These are phyloP conservation scores for Claviceps fusiformis DNA, from an alignment of 2,329 filamentous ascomycete species.

Conservation along the genomic window DNA sequence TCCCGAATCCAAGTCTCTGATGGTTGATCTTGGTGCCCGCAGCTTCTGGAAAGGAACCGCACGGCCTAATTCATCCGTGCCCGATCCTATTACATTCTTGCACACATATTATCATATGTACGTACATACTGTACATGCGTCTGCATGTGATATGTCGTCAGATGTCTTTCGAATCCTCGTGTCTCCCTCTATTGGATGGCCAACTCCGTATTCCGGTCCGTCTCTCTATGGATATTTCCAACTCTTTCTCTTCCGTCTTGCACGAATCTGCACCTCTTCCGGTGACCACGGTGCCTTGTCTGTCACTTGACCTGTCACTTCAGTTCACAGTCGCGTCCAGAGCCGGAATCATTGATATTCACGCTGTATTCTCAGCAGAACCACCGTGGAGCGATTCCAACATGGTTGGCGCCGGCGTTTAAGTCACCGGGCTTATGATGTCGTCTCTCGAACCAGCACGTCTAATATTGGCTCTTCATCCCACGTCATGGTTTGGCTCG, in stretches of 20 bases:
- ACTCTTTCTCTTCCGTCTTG: not conserved
- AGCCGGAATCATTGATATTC: slow-evolving; percentile 2
- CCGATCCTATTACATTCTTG: not conserved
- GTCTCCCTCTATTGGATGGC: not conserved
- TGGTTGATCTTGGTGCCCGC: slow-evolving; percentile 1
- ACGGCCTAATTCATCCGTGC: slow-evolving; percentile 6
- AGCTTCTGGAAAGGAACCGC: not conserved
- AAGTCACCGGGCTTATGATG: not conserved
- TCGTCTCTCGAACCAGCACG: not conserved
- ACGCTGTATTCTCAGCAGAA: slow-evolving; percentile 2
- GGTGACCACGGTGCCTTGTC: not conserved
- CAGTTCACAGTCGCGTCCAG: not conserved
- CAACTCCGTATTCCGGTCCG: not conserved
- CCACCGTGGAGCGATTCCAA: not conserved
- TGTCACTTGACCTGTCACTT: not conserved
- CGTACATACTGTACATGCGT: not conserved
- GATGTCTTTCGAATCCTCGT: not conserved
- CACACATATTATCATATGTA: not conserved
- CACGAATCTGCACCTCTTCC: not conserved
- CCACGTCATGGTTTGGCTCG: not conserved
- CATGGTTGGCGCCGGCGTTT: not conserved
- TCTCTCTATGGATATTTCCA: not conserved
- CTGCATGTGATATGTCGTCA: not conserved
- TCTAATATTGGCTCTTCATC: slow-evolving; percentile 1
- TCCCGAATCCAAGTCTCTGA: slow-evolving; percentile 1